Evolutionary conservation across 2,329 filamentous ascomycete species (phyloP), one percentile per base, ranked within the genome.

Genomic region (Volutella citrinella): DNA sequence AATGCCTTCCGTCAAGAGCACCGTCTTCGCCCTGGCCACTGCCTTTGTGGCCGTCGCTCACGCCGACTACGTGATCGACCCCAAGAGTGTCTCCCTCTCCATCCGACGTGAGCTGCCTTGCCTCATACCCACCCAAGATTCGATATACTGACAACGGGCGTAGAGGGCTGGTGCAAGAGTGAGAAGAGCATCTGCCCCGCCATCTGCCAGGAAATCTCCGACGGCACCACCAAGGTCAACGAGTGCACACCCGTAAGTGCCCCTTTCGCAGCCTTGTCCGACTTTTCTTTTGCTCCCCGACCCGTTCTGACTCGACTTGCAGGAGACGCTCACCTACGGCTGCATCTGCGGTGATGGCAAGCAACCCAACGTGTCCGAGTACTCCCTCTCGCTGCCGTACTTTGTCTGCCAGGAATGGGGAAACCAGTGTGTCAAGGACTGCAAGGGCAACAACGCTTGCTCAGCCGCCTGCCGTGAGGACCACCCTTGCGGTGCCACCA

Each of bases 341-440:
- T 93, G 86, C 60, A 68, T 87, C 49, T 93, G 86, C 68, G 70
- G 72, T 43, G 72, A 84, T 56, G 75, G 77, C 56, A 58, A 72
- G 42, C 64, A 74, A 32, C 86, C 86, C 48, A 89, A 90, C 64
- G 64, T 87, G 30, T 78, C 82, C 53, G 74, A 90, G 63, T 93
- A 84, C 73, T 82, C 81, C 14, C 72, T 87, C 49, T 90, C 86
- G 2, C 69, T 93, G 17, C 86, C 87, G 20, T 91, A 79, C 73
- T 87, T 81, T 65, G 72, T 80, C 51, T 93, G 86, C 74, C 72
- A 72, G 28, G 72, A 84, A 63, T 87, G 75, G 72, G 82, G 78
- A 50, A 78, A 68, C 57, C 76, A 87, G 62, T 88, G 84, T 58
- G 79, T 84, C 10, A 54, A 46, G 3, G 61, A 42, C 38, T 89